Percentiles rank a stretch among this genome's conserved stretches.
Evolutionary conservation across 192 early-diverging fungal genomes (phyloP).

Genomic region (Backusella sp.): DNA sequence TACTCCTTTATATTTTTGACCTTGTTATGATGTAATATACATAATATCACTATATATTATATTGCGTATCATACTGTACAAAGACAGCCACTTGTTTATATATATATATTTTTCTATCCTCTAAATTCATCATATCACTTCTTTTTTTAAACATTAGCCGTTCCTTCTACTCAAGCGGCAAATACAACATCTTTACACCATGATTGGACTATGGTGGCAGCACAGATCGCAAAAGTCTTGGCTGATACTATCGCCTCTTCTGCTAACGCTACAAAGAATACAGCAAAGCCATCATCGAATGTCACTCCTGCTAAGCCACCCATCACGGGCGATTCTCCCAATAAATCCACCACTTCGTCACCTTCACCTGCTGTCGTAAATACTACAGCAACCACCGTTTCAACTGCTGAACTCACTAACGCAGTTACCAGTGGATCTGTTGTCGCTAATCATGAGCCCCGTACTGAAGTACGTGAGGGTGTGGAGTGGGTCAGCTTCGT

Average conservation of each 20-base stretch:
- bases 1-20: neutral
- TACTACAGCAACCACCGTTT: neutral
- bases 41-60: neutral
- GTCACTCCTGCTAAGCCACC: slow-evolving; percentile 10
- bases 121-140: neutral
- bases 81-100: neutral
- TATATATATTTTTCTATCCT: neutral
- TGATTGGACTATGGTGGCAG: slow-evolving; percentile 20
- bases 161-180: neutral
- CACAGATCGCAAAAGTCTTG: slow-evolving; percentile 17
- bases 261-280: neutral
- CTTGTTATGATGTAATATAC: neutral
- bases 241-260: neutral
- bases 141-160: neutral
- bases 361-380: neutral
- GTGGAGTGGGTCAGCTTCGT: slow-evolving; percentile 69
- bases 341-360: neutral
- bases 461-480: slow-evolving; percentile 42
- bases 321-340: neutral
- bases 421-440: slow-evolving; percentile 10
- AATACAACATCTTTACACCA: neutral
- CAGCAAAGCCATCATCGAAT: neutral
- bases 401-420: neutral
- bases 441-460: slow-evolving; percentile 31
- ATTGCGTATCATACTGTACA: neutral